phyloP scores from a whole-genome alignment of 2,329 filamentous ascomycete genomes.

The Colletotrichum caudatum region DNA sequence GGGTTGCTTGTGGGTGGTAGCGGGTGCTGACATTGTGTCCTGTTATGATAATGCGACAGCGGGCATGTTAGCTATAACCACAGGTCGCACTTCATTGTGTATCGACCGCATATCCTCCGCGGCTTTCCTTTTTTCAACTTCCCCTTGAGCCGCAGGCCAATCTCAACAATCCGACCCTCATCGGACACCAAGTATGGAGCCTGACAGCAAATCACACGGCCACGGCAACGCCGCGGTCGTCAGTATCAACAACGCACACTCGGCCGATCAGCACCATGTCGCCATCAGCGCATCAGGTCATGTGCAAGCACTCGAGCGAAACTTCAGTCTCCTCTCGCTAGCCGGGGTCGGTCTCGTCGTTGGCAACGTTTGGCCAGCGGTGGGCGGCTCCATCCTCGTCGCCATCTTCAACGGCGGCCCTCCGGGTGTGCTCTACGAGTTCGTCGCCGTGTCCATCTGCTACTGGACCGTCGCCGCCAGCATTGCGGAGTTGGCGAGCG shows the following conservation, averaged over 20 bases:
- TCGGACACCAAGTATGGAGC: conserved; percentile 21
- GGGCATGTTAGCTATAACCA: conserved; percentile 7
- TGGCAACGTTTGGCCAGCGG: conserved; percentile 59
- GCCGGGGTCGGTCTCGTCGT: conserved; percentile 56
- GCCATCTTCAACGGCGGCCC: conserved; percentile 72
- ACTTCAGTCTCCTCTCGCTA: conserved; percentile 56
- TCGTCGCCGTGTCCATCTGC: conserved; percentile 61
- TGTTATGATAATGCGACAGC: background rate
- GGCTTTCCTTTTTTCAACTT: background rate
- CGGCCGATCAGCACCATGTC: conserved; percentile 28
- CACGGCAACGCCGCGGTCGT: background rate
- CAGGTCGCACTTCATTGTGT: conserved; percentile 23
- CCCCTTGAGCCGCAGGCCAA: background rate
- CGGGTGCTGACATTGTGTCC: conserved; percentile 6
- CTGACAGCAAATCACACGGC: conserved; percentile 6
- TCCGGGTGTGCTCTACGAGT: conserved; percentile 72
- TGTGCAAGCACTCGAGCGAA: conserved; percentile 54
- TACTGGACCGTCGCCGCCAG: conserved; percentile 70
- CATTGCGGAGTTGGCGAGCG: conserved; percentile 70
- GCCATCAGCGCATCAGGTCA: conserved; percentile 56
- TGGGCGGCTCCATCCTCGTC: conserved; percentile 59
- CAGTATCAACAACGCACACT: conserved; percentile 19
- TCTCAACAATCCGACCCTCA: background rate
- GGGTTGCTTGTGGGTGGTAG: background rate
- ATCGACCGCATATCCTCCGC: background rate